phyloP scores from a whole-genome alignment of 164 flowering plant genomes.

The Chimonanthus salicifolius region DNA sequence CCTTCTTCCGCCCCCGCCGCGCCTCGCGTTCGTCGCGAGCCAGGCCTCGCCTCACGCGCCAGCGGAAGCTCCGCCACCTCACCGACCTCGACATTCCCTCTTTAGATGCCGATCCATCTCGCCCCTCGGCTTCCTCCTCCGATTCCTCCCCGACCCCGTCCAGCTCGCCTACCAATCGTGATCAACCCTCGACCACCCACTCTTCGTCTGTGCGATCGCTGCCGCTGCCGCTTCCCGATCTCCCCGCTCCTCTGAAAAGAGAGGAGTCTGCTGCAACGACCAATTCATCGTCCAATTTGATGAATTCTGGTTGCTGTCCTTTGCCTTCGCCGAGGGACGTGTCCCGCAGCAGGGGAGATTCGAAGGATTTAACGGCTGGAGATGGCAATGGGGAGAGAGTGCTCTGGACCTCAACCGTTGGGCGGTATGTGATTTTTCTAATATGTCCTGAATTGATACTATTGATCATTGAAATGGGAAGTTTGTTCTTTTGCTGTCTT shows the following conservation, averaged over 20 bases:
- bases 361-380: conserved; percentile 7
- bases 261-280: neutral
- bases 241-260: neutral
- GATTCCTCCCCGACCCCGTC: conserved; percentile 1
- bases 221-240: conserved; percentile 24
- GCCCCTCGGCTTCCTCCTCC: neutral
- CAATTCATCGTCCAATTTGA: neutral
- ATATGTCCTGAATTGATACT: neutral
- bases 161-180: neutral
- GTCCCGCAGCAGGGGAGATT: conserved; percentile 2
- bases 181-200: neutral
- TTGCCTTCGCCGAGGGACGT: conserved; percentile 30
- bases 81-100: conserved; percentile 16
- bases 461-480: neutral
- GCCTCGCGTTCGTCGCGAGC: neutral
- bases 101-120: neutral
- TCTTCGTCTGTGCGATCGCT: conserved; percentile 9
- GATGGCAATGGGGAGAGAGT: conserved; percentile 4
- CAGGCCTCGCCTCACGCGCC: conserved; percentile 22
- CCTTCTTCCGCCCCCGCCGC: conserved; percentile 10
- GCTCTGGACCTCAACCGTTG: neutral
- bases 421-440: conserved; percentile 1
- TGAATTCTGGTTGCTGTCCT: conserved; percentile 8
- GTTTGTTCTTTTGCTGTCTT: neutral
- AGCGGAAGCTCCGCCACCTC: conserved; percentile 23